A percentile compares a stretch with the other conserved stretches of the same genome.
Conservation (phyloP, 129 eudicot genomes). For the Chrysanthemum makinoi region DNA sequence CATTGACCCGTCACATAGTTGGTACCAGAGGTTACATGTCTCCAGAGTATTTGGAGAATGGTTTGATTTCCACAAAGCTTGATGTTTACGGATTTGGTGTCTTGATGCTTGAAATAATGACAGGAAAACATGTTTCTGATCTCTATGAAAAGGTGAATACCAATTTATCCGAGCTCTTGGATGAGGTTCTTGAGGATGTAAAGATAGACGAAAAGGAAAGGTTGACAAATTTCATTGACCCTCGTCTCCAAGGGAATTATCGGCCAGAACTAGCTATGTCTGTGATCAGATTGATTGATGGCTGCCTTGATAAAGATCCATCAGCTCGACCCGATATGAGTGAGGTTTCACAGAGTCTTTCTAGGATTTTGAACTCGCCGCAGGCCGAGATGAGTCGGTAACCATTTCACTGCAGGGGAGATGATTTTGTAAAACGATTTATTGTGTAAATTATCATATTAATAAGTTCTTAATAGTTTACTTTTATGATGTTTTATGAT, state of each 20-base stretch:
- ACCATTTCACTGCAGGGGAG: conserved; percentile 33
- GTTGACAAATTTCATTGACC: conserved; percentile 53
- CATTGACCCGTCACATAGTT: conserved; percentile 71
- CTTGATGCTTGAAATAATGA: conserved; percentile 72
- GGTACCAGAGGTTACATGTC: conserved; percentile 96
- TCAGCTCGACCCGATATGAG: conserved; percentile 69
- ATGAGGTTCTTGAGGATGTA: conserved; percentile 42
- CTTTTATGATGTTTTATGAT: conserved; percentile 8
- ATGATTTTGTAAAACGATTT: conserved; percentile 19
- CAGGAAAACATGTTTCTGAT: conserved; percentile 60
- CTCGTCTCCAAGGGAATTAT: conserved; percentile 53
- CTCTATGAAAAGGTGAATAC: conserved; percentile 48
- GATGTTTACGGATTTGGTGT: conserved; percentile 93
- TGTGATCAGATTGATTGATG: conserved; percentile 39
- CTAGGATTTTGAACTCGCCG: conserved; percentile 53
- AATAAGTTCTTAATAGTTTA: background rate
- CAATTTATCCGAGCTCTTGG: conserved; percentile 46
- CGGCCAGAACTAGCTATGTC: conserved; percentile 51
- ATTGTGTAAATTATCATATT: conserved; percentile 9
- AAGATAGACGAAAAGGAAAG: conserved; percentile 25
- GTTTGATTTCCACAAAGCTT: conserved; percentile 68
- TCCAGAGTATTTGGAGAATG: conserved; percentile 73
- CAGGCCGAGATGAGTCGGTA: conserved; percentile 31
- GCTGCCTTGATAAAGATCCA: conserved; percentile 64
- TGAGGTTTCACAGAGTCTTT: conserved; percentile 55